Conservation (phyloP, 2,329 filamentous ascomycete species). For the Myriosclerotinia curreyana region DNA sequence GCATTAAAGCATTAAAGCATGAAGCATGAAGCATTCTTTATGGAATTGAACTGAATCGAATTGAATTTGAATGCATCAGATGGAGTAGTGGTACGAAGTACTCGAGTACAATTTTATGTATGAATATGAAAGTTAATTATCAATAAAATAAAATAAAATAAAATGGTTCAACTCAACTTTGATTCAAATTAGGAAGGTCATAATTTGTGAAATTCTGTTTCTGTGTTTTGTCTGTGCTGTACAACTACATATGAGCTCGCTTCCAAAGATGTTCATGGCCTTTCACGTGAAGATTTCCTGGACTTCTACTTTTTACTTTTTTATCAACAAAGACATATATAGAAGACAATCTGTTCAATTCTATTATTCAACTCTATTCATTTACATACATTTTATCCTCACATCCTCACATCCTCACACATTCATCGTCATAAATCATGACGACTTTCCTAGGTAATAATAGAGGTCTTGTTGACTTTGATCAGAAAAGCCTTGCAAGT, state of each 20-base stretch:
- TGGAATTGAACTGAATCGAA: background rate
- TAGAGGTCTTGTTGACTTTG: conserved; percentile 54
- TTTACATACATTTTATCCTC: background rate
- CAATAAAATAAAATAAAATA: no score
- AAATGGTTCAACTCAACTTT: no score
- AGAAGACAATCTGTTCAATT: conserved; percentile 16
- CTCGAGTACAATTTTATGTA: no score
- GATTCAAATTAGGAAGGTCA: no score
- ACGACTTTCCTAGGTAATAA: conserved; percentile 31
- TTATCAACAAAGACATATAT: no score
- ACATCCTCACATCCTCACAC: background rate
- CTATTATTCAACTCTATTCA: background rate
- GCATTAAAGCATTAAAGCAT: no score
- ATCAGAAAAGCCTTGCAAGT: conserved; percentile 65
- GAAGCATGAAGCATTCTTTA: conserved; percentile 15
- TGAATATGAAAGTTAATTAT: no score
- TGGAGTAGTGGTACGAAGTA: background rate
- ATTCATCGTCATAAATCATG: conserved; percentile 28
- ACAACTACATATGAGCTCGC: no score
- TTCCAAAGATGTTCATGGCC: no score
- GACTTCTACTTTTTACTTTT: background rate
- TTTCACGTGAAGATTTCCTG: conserved; percentile 17
- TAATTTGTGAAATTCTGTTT: no score
- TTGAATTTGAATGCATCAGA: background rate
- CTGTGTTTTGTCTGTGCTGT: no score